Evolutionary conservation across 2,329 filamentous ascomycete genomes (phyloP).

Genomic region (Colletotrichum lindemuthianum): DNA sequence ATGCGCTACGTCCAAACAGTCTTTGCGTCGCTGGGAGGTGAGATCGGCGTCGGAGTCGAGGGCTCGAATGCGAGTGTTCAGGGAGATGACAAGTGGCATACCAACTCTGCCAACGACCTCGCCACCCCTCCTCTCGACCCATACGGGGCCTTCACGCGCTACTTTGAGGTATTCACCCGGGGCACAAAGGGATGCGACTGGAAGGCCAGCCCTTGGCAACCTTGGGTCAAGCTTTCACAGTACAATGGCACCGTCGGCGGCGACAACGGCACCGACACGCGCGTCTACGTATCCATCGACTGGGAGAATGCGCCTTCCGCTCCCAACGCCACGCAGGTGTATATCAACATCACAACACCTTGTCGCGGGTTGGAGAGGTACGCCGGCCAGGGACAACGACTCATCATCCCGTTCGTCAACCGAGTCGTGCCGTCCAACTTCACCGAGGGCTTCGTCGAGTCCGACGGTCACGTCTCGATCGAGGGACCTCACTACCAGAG

Average conservation of each 20-base stretch:
- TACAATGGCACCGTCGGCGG: conserved; percentile 60
- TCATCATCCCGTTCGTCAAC: conserved; percentile 66
- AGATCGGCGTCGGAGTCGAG: conserved; percentile 72
- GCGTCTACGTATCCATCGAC: conserved; percentile 66
- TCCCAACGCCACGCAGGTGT: conserved; percentile 56
- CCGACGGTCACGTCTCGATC: conserved; percentile 66
- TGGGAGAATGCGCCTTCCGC: conserved; percentile 66
- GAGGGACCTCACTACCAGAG: conserved; percentile 63
- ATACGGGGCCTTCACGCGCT: conserved; percentile 65
- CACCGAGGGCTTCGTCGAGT: conserved; percentile 69
- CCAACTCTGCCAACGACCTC: conserved; percentile 62
- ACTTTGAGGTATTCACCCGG: conserved; percentile 72
- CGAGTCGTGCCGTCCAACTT: conserved; percentile 61
- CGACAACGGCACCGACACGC: conserved; percentile 59
- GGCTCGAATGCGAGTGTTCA: conserved; percentile 74
- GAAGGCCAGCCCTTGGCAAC: conserved; percentile 55
- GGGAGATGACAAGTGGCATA: conserved; percentile 61
- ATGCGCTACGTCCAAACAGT: conserved; percentile 68
- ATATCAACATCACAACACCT: conserved; percentile 61
- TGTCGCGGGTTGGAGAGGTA: conserved; percentile 57
- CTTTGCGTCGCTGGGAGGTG: conserved; percentile 68
- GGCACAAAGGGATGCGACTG: conserved; percentile 65
- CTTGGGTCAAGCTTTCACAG: conserved; percentile 63
- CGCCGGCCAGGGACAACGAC: conserved; percentile 50
- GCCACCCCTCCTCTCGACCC: conserved; percentile 66